Evolutionary conservation across 1,139 yeast species (phyloP), one percentile per base, ranked within the genome.

Genomic region (Taphrina flavorubra): DNA sequence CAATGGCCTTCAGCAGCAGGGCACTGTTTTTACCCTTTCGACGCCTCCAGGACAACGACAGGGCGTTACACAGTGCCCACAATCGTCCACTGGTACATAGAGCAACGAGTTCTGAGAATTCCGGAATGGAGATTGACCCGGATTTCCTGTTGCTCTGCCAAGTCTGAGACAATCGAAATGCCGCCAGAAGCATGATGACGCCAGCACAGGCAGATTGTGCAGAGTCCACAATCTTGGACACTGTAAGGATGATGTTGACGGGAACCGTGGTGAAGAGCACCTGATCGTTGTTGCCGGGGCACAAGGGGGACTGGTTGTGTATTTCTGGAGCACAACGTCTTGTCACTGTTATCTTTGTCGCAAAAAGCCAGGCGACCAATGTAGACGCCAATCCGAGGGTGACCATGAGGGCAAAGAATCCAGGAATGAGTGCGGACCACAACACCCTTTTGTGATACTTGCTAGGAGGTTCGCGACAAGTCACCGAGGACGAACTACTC

Each of bases 251-350:
- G 36, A 49, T 49, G 36, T 49, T 49, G 36, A 49, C 53, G n/a
- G 53, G 53, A 5, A 49, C 53, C 13, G 53, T 49, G 36, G 53
- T 49, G 53, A 49, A 49, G 36, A 49, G 53, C 53, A 49, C 53
- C 20, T 49, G 53, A 49, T 49, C 53, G 36, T 49, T 49, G 36
- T 49, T 20, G 36, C 53, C 53, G n/a, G 53, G 53, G n/a, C 53
- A 49, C 53, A 20, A 11, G 10, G 53, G 53, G n/a, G 53, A 49
- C 36, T 49, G 53, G 7, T 49, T 49, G 36, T 49, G 31, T 8
- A 49, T 25, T 11, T 49, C 36, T 11, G 53, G 53, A 8, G 31
- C 53, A 8, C 53, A 49, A 10, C 53, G 31, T 2, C 53, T 20
- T n/a, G 31, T 10, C 6, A 49, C 53, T 20, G 36, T 20, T 10